Percentiles rank a stretch among this genome's conserved stretches.
Evolutionary conservation across 805 yeast species (phyloP).

Genomic region (Candida rishiriensis): DNA sequence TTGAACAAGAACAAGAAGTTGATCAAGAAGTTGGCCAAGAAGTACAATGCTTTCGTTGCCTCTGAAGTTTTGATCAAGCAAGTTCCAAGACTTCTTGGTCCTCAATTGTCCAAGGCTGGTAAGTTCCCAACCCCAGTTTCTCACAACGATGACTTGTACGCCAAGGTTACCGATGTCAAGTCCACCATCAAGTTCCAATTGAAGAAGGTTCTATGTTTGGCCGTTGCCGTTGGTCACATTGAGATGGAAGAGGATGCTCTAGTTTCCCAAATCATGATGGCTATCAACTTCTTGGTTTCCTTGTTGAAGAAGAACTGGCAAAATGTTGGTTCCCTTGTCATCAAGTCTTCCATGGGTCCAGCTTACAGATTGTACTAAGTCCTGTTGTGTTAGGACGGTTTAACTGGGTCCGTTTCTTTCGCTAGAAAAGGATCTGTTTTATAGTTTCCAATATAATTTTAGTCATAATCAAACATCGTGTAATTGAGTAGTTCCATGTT

Average conservation of each 20-base stretch:
- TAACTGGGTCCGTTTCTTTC: too few relatives aligned
- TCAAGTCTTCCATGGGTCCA: slow-evolving; percentile 99
- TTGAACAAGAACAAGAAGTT: slow-evolving; percentile 99
- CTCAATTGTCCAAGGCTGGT: slow-evolving; percentile 99
- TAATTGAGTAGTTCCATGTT: too few relatives aligned
- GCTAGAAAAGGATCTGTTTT: too few relatives aligned
- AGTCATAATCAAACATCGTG: too few relatives aligned
- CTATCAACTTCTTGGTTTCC: slow-evolving; percentile 98
- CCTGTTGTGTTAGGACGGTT: slow-evolving; percentile 10
- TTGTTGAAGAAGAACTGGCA: slow-evolving; percentile 99
- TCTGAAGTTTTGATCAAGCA: slow-evolving; percentile 99
- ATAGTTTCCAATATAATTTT: too few relatives aligned
- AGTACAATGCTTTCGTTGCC: slow-evolving; percentile 99
- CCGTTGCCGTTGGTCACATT: slow-evolving; percentile 99
- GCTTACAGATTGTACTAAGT: slow-evolving; percentile 98
- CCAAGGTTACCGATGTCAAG: slow-evolving; percentile 94
- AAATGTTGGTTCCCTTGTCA: slow-evolving; percentile 98
- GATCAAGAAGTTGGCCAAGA: slow-evolving; percentile 99
- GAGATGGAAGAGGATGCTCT: slow-evolving; percentile 97
- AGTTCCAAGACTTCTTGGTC: slow-evolving; percentile 99
- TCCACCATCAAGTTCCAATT: slow-evolving; percentile 99
- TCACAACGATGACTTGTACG: slow-evolving; percentile 96
- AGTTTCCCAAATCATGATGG: slow-evolving; percentile 97
- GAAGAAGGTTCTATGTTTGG: slow-evolving; percentile 99
- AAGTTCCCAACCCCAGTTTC: slow-evolving; percentile 99